A percentile compares a stretch with the other conserved stretches of the same genome.
Conservation (phyloP, 2,329 filamentous ascomycete genomes). For the Colletotrichum somersetense region DNA sequence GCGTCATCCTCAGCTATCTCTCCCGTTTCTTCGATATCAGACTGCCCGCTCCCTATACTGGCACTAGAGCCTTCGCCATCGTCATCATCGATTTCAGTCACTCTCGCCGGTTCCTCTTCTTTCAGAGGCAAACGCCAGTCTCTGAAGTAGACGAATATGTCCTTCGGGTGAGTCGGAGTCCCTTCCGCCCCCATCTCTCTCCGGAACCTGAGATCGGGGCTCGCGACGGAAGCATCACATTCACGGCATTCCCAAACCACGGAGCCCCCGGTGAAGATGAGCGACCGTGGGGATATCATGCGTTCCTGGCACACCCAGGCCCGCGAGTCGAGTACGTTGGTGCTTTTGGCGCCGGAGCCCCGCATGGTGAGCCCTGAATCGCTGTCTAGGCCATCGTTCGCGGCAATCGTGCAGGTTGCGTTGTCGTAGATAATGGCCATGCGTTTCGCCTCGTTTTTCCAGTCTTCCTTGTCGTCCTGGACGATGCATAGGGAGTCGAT, state of each 20-base stretch:
- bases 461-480: conserved; percentile 12
- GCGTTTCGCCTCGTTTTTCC: conserved; percentile 7
- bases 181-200: neutral
- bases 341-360: neutral
- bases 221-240: conserved; percentile 8
- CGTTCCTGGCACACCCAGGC: conserved; percentile 27
- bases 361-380: neutral
- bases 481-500: conserved; percentile 13
- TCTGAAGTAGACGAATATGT: conserved; percentile 23
- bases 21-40: neutral
- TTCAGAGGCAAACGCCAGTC: conserved; percentile 14
- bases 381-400: conserved; percentile 10
- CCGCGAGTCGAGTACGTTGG: neutral
- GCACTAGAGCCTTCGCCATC: neutral
- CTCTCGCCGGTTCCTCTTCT: neutral
- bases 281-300: conserved; percentile 16
- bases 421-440: conserved; percentile 28
- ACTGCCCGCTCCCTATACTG: neutral
- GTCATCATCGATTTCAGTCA: neutral
- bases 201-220: neutral
- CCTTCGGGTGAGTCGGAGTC: conserved; percentile 8
- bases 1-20: neutral
- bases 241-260: conserved; percentile 19
- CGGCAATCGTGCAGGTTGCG: neutral
- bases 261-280: neutral